Base-by-base conservation (phyloP, 2,329 filamentous ascomycete genomes). In the Colletotrichum sp. region DNA sequence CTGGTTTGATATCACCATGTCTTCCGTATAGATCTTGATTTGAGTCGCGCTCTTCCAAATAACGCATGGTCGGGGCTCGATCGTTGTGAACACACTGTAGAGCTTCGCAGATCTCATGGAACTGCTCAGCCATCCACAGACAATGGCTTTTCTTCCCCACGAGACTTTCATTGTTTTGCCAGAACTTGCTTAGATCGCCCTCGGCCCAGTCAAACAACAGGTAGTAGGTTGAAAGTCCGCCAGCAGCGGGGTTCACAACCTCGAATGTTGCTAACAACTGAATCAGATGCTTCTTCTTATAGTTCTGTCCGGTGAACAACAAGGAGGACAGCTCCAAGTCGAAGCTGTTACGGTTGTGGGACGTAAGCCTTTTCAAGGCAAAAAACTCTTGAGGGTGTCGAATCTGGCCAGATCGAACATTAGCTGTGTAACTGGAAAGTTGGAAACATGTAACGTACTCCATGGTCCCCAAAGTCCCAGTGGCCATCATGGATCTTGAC, bases 351-450 rank as follows among this genome's bases (percentile, higher is more conserved):
- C 54, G 59, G 8, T 36, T 66, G 3, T 70, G 61, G 2, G 71
- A 73, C 4, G 67, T 73, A n/a, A 73, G 61, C 33, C 70, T 73
- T 29, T 73, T 73, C 13, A 73, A 47, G 1, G 71, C 71, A 4
- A 73, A 73, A 6, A 38, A 70, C 4, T 54, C 54, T 27, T 70
- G 67, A 13, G 71, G 71, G n/a, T 70, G 66, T 1, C 67, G 66
- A 8, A 73, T 70, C 71, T 73, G 16, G 8, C 29, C 15, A 34
- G 1, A 27, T 11, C 18, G 21, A 33, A 24, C 2, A 55, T 58
- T 29, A 55, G 64, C 3, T 31, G 21, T 8, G 29, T 12, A n/a
- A 31, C 24, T 61, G 3, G 4, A 9, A 5, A 57, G 21, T 57
- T 2, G 6, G n/a, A 6, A 38, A 34, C 2, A 34, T 5, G 6